Conservation (phyloP, 2,329 filamentous ascomycete species). For the Stagonosporopsis vannaccii region DNA sequence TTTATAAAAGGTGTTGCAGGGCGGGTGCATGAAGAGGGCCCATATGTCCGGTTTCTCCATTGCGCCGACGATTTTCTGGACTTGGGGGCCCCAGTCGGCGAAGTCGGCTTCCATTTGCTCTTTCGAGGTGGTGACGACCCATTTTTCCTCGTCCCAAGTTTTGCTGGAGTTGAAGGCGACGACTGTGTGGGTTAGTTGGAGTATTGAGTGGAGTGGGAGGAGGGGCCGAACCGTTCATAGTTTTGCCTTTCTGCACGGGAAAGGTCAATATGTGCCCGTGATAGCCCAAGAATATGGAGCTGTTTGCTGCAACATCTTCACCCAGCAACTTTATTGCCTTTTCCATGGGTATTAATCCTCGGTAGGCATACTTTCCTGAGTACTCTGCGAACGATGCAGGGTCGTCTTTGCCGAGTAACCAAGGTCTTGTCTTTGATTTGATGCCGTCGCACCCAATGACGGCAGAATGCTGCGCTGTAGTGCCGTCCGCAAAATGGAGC, state of each 20-base stretch:
- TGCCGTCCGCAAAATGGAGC: slow-evolving; percentile 57
- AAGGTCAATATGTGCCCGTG: slow-evolving; percentile 69
- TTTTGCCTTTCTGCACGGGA: slow-evolving; percentile 64
- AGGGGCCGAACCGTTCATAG: slow-evolving; percentile 59
- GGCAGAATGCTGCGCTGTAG: slow-evolving; percentile 53
- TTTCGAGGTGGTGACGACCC: slow-evolving; percentile 45
- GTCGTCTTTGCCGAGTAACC: slow-evolving; percentile 59
- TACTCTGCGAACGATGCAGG: slow-evolving; percentile 59
- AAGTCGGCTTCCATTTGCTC: slow-evolving; percentile 44
- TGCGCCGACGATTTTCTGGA: slow-evolving; percentile 41
- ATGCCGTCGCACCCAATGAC: slow-evolving; percentile 73
- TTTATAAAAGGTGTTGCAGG: slow-evolving; percentile 55
- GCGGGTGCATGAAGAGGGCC: slow-evolving; percentile 64
- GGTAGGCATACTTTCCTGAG: slow-evolving; percentile 68
- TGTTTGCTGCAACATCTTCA: slow-evolving; percentile 58
- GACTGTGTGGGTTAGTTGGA: slow-evolving; percentile 30
- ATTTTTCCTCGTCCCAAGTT: slow-evolving; percentile 43
- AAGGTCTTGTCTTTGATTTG: slow-evolving; percentile 63
- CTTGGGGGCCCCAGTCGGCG: slow-evolving; percentile 38
- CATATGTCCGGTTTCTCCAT: slow-evolving; percentile 63
- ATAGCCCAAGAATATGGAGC: slow-evolving; percentile 66
- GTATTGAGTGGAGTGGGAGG: no score
- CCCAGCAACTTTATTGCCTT: slow-evolving; percentile 60
- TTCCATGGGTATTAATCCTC: slow-evolving; percentile 68
- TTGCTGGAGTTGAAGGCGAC: slow-evolving; percentile 46